These are phyloP conservation scores for Nepenthes gracilis DNA, from an alignment of 148 eudicot species.

Conservation along the genomic window DNA sequence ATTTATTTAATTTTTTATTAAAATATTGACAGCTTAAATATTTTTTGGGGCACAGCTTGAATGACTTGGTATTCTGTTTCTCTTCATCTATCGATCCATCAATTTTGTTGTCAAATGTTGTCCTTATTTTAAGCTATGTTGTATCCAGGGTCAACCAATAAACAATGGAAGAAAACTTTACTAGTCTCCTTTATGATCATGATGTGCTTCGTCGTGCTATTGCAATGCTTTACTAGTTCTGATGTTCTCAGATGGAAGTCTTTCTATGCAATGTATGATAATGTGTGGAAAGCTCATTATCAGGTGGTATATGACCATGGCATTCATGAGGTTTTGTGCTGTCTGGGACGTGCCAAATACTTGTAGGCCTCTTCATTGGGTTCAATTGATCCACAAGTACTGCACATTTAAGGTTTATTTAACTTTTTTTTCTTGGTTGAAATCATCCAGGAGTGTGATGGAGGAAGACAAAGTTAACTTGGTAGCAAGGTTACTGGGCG, in stretches of 20 bases:
- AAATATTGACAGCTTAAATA: too few species aligned
- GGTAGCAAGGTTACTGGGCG: slow-evolving; percentile 70
- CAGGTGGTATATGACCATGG: slow-evolving; percentile 78
- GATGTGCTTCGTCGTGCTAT: slow-evolving; percentile 33
- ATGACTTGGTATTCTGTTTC: too few species aligned
- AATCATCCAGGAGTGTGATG: slow-evolving; percentile 29
- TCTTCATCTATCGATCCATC: too few species aligned
- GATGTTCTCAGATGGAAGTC: slow-evolving; percentile 79
- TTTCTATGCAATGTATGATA: slow-evolving; percentile 53
- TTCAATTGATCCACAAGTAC: slow-evolving; percentile 1
- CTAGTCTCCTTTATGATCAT: slow-evolving; percentile 33
- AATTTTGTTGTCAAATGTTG: neutral
- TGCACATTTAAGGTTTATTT: neutral
- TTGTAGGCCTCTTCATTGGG: slow-evolving; percentile 30
- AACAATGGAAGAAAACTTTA: slow-evolving; percentile 33
- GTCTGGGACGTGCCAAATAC: slow-evolving; percentile 76
- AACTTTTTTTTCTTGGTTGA: slow-evolving; percentile 1
- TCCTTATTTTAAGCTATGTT: slow-evolving; percentile 1
- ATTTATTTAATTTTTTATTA: too few species aligned
- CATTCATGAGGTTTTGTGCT: slow-evolving; percentile 81
- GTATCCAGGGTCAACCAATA: slow-evolving; percentile 27
- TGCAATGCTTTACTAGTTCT: slow-evolving; percentile 58
- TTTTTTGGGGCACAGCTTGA: too few species aligned
- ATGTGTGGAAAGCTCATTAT: slow-evolving; percentile 77
- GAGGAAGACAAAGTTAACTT: slow-evolving; percentile 76